phyloP scores from a whole-genome alignment of 164 flowering plant genomes.

The Umbilicus rupestris region DNA sequence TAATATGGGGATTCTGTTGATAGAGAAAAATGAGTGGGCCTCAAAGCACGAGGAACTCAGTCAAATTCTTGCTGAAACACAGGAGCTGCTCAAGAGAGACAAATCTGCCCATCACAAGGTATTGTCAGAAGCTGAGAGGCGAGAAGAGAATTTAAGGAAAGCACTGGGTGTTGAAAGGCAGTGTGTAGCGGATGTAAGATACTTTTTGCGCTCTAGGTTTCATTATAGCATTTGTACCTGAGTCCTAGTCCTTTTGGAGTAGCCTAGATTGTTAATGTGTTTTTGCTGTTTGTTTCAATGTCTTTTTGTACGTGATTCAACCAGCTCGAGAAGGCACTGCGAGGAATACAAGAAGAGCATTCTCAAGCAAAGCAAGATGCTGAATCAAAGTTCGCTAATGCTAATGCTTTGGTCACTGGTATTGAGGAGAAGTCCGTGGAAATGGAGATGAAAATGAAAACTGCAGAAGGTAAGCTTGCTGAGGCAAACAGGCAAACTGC shows the following conservation, averaged over 20 bases:
- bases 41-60: constrained; percentile 43
- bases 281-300: not conserved
- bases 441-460: constrained; percentile 51
- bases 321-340: constrained; percentile 86
- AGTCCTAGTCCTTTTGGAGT: not conserved
- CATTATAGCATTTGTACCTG: not conserved
- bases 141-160: constrained; percentile 63
- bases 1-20: constrained; percentile 85
- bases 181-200: constrained; percentile 63
- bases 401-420: constrained; percentile 40
- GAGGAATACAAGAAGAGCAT: constrained; percentile 45
- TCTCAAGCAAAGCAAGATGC: constrained; percentile 41
- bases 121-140: constrained; percentile 56
- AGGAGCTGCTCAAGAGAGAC: constrained; percentile 68
- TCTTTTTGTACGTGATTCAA: not conserved
- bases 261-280: no score
- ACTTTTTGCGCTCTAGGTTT: not conserved
- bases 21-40: constrained; percentile 79
- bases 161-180: constrained; percentile 63
- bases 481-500: constrained; percentile 68
- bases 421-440: constrained; percentile 56
- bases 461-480: constrained; percentile 72
- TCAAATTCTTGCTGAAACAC: constrained; percentile 48
- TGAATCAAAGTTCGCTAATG: constrained; percentile 51
- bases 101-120: constrained; percentile 55